Conservation (phyloP, 2,329 filamentous ascomycete species). For the Fusarium udum region DNA sequence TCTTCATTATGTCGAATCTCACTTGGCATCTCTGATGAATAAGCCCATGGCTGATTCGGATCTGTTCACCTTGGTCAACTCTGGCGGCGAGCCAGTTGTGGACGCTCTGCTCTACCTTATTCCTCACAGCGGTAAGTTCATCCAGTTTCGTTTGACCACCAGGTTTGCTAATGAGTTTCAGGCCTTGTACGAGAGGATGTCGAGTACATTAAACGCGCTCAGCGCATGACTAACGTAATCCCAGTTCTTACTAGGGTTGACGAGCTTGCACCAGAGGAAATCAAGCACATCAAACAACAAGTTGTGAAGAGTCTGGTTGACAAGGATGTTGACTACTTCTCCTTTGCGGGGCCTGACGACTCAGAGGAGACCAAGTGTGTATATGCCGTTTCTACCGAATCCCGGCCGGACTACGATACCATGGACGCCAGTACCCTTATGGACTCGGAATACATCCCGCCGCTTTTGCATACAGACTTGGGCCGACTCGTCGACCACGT, state of each 20-base stretch:
- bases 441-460: constrained; percentile 89
- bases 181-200: constrained; percentile 62
- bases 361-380: constrained; percentile 54
- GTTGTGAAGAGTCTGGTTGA: constrained; percentile 65
- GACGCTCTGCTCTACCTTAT: constrained; percentile 89
- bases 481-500: constrained; percentile 73
- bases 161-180: constrained; percentile 32
- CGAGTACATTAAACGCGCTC: constrained; percentile 75
- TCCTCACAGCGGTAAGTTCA: constrained; percentile 65
- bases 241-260: constrained; percentile 84
- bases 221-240: constrained; percentile 82
- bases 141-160: not conserved
- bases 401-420: constrained; percentile 75
- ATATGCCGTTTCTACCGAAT: constrained; percentile 81
- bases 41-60: constrained; percentile 76
- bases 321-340: constrained; percentile 71
- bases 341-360: constrained; percentile 61
- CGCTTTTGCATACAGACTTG: constrained; percentile 81
- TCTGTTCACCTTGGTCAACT: constrained; percentile 79
- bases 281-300: constrained; percentile 67
- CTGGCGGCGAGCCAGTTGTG: constrained; percentile 83
- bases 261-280: constrained; percentile 66
- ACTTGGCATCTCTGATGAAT: constrained; percentile 43
- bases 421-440: constrained; percentile 96
- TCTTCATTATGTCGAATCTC: constrained; percentile 75